Conservation (phyloP, 768 basidiomycete genomes). For the Trametes gibbosa region DNA sequence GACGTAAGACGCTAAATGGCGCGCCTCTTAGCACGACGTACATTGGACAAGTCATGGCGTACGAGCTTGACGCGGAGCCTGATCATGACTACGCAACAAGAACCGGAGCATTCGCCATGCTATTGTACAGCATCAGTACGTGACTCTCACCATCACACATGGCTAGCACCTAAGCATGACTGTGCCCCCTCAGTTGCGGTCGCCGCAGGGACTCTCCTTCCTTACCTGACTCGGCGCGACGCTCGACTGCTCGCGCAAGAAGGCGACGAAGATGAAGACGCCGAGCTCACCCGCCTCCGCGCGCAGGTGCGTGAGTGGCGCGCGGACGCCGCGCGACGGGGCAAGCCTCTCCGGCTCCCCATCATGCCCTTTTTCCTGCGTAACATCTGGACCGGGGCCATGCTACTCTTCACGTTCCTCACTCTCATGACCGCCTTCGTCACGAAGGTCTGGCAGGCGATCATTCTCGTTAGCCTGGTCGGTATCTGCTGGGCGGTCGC, state of each 20-base stretch:
- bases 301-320: conserved; percentile 78
- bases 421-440: conserved; percentile 89
- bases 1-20: conserved; percentile 6
- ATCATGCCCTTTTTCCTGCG: conserved; percentile 88
- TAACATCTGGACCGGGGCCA: conserved; percentile 90
- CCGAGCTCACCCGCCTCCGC: conserved; percentile 67
- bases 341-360: conserved; percentile 74
- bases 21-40: conserved; percentile 71
- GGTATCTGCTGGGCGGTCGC: conserved; percentile 97
- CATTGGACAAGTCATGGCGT: conserved; percentile 91
- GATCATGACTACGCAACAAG: conserved; percentile 81
- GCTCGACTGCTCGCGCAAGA: conserved; percentile 71
- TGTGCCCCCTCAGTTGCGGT: conserved; percentile 64
- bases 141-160: background rate
- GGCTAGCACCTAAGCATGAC: conserved; percentile 13
- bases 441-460: conserved; percentile 74
- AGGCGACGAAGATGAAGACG: conserved; percentile 70
- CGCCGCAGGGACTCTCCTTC: conserved; percentile 74
- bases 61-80: conserved; percentile 69
- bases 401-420: conserved; percentile 75
- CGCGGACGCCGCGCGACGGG: conserved; percentile 74
- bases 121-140: conserved; percentile 86
- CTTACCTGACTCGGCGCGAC: conserved; percentile 80
- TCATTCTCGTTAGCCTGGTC: conserved; percentile 75
- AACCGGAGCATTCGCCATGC: conserved; percentile 83